A percentile compares a stretch with the other conserved stretches of the same genome.
Conservation (phyloP, 371 early-diverging fungal genomes). For the Smittium culicis region DNA sequence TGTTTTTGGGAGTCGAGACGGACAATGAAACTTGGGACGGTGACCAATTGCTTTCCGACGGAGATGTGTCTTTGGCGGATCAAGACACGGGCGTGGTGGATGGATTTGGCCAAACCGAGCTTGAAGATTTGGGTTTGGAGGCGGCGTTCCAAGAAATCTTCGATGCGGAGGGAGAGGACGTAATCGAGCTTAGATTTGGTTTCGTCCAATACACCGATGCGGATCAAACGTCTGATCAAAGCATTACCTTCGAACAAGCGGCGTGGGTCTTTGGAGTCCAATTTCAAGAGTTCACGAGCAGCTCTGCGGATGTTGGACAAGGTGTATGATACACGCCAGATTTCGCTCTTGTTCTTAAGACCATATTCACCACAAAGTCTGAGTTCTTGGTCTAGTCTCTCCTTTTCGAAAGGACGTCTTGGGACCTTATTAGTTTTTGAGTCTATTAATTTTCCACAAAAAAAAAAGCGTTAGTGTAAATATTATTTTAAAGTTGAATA, state of each 20-base stretch:
- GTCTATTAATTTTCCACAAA: constrained; percentile 21
- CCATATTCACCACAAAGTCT: constrained; percentile 98
- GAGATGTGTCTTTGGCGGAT: constrained; percentile 98
- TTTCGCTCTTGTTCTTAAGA: constrained; percentile 99
- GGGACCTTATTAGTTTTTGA: constrained; percentile 98
- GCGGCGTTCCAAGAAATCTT: constrained; percentile 98
- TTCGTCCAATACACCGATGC: constrained; percentile 96
- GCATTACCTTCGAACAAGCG: constrained; percentile 99
- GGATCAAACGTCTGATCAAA: constrained; percentile 94
- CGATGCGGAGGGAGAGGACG: constrained; percentile 95
- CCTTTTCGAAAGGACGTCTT: constrained; percentile 97
- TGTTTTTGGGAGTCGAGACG: constrained; percentile 91
- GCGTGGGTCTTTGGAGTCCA: constrained; percentile 93
- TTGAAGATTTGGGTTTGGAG: constrained; percentile 99
- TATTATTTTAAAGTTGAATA: constrained; percentile 20
- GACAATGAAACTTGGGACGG: constrained; percentile 91
- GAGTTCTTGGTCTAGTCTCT: constrained; percentile 97
- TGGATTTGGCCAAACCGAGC: constrained; percentile 96
- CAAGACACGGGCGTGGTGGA: constrained; percentile 99
- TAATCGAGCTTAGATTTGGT: constrained; percentile 97
- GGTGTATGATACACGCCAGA: constrained; percentile 95
- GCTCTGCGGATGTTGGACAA: constrained; percentile 99
- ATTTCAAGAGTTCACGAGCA: constrained; percentile 98
- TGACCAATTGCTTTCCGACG: constrained; percentile 97
- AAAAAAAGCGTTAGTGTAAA: constrained; percentile 1